These are phyloP conservation scores for Amylocarpus encephaloides DNA, from an alignment of 2,329 filamentous ascomycete species.

Conservation along the genomic window DNA sequence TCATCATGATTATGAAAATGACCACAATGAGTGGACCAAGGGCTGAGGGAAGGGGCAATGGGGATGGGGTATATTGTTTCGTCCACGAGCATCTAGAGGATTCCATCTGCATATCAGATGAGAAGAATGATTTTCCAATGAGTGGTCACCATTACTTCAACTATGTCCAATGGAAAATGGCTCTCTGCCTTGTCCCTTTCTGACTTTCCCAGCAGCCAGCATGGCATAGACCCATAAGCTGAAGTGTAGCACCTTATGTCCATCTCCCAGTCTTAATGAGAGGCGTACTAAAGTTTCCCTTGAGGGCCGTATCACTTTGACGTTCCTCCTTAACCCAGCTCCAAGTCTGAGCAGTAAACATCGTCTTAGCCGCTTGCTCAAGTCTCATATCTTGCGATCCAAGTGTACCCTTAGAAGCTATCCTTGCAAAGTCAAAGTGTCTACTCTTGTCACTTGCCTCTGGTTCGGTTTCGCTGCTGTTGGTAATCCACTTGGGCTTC, in stretches of 20 bases:
- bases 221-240: too few species aligned
- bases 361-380: slow-evolving; percentile 43
- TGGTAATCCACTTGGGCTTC: slow-evolving; percentile 21
- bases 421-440: slow-evolving; percentile 39
- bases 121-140: neutral
- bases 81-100: neutral
- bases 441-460: slow-evolving; percentile 10
- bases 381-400: slow-evolving; percentile 41
- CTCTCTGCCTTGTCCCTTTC: too few species aligned
- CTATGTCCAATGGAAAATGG: neutral
- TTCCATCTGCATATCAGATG: neutral
- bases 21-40: neutral
- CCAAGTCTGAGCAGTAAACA: slow-evolving; percentile 54
- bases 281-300: neutral
- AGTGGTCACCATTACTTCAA: neutral
- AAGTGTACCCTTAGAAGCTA: slow-evolving; percentile 45
- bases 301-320: slow-evolving; percentile 9
- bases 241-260: neutral
- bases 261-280: neutral
- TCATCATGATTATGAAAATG: neutral
- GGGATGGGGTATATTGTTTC: neutral
- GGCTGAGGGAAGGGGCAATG: neutral
- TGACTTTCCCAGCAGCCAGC: too few species aligned
- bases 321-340: slow-evolving; percentile 42
- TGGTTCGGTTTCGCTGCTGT: slow-evolving; percentile 16